Base-by-base conservation (phyloP, 306 rosid genomes). In the Vicia villosa region DNA sequence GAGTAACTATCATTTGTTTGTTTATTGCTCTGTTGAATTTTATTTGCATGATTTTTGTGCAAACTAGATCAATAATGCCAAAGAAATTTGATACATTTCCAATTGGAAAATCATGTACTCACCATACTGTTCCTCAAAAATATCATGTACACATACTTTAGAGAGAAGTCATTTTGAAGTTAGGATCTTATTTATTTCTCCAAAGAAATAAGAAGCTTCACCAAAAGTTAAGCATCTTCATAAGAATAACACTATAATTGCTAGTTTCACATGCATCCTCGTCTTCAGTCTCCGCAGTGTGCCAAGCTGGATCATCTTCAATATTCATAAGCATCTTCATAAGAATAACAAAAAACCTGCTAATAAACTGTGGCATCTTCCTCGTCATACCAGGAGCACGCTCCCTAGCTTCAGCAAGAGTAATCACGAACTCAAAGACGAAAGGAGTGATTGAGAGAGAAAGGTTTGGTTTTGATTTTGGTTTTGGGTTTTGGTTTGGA, bases 301-400 rank as follows among this genome's bases (percentile, higher is more conserved):
- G 91, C 98, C 98, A 92, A 1, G 86, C 82, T 0, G 95, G 90
- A 62, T 86, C 98, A 11, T 92, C 98, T 85, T 92, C 95, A 14
- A 90, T 68, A 74, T 92, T 96, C 79, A 92, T 66, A 0, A 89
- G 83, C 93, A 88, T 88, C 75, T 80, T 88, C 98, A 92, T 92
- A 71, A 92, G 77, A 28, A 92, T 92, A 0, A 88, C 89, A 68
- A 92, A 92, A 80, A 92, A 62, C 45, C 96, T 77, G 76, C 96
- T 89, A 42, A 92, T 92, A 66, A 92, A 92, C 81, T 90, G 98
- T 0, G 98, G 98, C 82, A 92, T 70, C 80, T 92, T 92, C 81
- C 98, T 83, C 98, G 90, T 89, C 98, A 92, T 92, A 36, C 98
- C 98, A 0, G 98, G 98, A 0, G 98, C 98, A 0, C 98, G 79